Conservation (phyloP, 352 stramenopile genomes). For the Hyaloperonospora arabidopsidis region DNA sequence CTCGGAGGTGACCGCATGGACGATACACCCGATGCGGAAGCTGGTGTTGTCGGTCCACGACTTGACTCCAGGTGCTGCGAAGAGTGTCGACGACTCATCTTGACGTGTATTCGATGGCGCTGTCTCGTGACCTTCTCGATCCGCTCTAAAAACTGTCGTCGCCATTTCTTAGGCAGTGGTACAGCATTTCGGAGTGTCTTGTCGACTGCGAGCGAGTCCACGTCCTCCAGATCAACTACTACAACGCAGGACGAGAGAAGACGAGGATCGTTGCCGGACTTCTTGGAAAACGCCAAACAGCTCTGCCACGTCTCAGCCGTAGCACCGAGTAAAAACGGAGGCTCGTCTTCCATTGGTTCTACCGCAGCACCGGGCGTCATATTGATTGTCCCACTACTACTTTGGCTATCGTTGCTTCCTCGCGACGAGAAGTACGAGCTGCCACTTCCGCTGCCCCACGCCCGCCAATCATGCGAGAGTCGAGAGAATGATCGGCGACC, state of each 20-base stretch:
- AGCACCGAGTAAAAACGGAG: conserved; percentile 59
- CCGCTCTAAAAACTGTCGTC: conserved; percentile 62
- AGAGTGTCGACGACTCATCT: conserved; percentile 29
- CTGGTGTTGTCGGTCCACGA: conserved; percentile 33
- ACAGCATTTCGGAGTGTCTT: conserved; percentile 54
- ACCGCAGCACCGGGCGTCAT: not conserved
- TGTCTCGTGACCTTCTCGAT: conserved; percentile 65
- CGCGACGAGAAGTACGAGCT: conserved; percentile 24
- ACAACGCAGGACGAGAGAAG: conserved; percentile 52
- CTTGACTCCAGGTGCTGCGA: conserved; percentile 23
- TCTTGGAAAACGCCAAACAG: conserved; percentile 42
- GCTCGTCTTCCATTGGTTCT: conserved; percentile 31
- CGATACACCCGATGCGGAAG: conserved; percentile 24
- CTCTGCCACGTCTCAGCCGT: conserved; percentile 64
- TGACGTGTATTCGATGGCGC: conserved; percentile 52
- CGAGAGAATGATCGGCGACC: conserved; percentile 49
- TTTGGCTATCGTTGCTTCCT: conserved; percentile 24
- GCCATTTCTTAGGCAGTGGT: conserved; percentile 62
- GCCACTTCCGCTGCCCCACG: conserved; percentile 37
- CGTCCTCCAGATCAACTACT: conserved; percentile 57
- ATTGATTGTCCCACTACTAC: conserved; percentile 10
- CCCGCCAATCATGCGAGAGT: conserved; percentile 52
- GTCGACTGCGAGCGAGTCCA: conserved; percentile 41
- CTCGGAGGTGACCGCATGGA: conserved; percentile 30
- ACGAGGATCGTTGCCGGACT: conserved; percentile 42